phyloP scores from a whole-genome alignment of 1,284 basidiomycete species.

The Sanghuangporus sanghuang region DNA sequence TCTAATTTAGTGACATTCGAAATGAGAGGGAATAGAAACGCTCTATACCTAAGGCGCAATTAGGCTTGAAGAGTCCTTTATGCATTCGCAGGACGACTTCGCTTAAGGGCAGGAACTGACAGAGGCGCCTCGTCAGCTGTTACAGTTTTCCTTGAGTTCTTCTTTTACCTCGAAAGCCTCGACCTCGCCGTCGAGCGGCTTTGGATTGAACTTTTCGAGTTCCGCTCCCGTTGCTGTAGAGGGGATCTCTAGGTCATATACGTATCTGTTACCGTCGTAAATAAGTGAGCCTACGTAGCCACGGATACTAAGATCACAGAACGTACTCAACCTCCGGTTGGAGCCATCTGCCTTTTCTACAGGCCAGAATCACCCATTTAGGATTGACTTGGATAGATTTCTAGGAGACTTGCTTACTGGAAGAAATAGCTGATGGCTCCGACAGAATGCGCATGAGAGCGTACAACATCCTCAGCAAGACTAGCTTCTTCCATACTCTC shows the following conservation, averaged over 20 bases:
- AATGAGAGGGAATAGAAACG: constrained; percentile 18
- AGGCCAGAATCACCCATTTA: background rate
- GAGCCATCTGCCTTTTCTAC: constrained; percentile 67
- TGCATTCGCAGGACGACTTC: constrained; percentile 54
- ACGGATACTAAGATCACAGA: background rate
- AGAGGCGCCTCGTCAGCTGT: background rate
- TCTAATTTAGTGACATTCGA: background rate
- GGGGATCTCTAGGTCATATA: constrained; percentile 78
- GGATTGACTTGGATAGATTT: background rate
- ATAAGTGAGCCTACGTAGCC: background rate
- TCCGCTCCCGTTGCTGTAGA: constrained; percentile 31
- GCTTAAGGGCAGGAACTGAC: constrained; percentile 54
- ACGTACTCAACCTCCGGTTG: constrained; percentile 83
- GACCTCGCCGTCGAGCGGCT: constrained; percentile 88
- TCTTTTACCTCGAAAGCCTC: constrained; percentile 74
- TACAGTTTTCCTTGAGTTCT: background rate
- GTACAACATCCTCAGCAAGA: constrained; percentile 58
- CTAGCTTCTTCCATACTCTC: constrained; percentile 94
- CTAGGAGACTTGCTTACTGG: constrained; percentile 36
- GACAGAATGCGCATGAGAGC: constrained; percentile 50
- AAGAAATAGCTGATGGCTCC: constrained; percentile 68
- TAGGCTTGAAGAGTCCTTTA: constrained; percentile 76
- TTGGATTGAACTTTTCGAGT: constrained; percentile 49
- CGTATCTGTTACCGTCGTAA: constrained; percentile 44
- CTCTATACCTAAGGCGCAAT: constrained; percentile 66